These are phyloP conservation scores for Pezicula neosporulosa DNA, from an alignment of 2,329 filamentous ascomycete genomes.

Conservation along the genomic window DNA sequence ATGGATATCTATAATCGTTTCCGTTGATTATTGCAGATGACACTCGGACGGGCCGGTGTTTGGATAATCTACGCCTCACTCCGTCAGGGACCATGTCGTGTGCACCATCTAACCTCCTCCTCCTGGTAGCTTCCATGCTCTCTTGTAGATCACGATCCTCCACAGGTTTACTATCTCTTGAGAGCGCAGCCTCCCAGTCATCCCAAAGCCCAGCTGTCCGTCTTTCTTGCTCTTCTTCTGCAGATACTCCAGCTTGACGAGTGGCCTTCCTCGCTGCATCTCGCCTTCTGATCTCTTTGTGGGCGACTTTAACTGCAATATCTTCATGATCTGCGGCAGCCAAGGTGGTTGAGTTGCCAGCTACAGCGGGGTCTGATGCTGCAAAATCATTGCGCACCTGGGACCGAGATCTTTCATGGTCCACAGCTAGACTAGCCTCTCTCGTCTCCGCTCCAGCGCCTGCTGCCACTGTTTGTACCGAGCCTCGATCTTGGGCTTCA, in stretches of 20 bases:
- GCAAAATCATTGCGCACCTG: conserved; percentile 28
- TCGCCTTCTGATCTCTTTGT: conserved; percentile 66
- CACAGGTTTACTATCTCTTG: conserved; percentile 27
- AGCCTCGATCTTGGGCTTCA: conserved; percentile 75
- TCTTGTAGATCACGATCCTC: conserved; percentile 41
- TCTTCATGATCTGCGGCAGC: conserved; percentile 70
- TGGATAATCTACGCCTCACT: conserved; percentile 23
- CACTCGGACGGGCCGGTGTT: conserved; percentile 17
- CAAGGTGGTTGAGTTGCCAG: conserved; percentile 55
- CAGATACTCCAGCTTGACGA: conserved; percentile 52
- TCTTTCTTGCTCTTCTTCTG: conserved; percentile 53
- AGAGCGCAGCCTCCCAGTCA: conserved; percentile 43
- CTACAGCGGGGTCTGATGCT: conserved; percentile 58
- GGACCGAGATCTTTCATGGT: conserved; percentile 6
- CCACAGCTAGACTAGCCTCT: conserved; percentile 11
- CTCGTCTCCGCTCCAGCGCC: conserved; percentile 38
- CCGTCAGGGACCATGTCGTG: conserved; percentile 19
- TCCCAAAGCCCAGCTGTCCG: conserved; percentile 51
- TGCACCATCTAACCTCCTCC: conserved; percentile 34
- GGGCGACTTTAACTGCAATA: conserved; percentile 72
- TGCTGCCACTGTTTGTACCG: conserved; percentile 67
- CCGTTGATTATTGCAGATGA: conserved; percentile 14
- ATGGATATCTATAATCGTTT: conserved; percentile 51
- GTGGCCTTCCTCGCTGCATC: conserved; percentile 57
- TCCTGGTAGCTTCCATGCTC: conserved; percentile 47